A percentile compares a stretch with the other conserved stretches of the same genome.
Conservation (phyloP, 2,329 filamentous ascomycete genomes). For the Sporothrix schenckii region DNA sequence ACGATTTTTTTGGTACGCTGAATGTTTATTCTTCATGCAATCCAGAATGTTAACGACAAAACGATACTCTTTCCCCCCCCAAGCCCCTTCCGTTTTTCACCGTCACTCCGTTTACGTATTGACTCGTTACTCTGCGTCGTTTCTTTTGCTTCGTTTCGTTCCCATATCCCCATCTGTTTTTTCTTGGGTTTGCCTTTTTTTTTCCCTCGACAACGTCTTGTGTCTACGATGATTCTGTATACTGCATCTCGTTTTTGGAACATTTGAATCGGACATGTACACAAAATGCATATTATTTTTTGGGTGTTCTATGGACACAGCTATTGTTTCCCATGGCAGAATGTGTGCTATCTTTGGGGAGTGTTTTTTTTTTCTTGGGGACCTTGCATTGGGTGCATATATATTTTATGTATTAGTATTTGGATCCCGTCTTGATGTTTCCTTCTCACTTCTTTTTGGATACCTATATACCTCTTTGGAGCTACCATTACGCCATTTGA, state of each 20-base stretch:
- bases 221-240: not conserved
- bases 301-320: conserved; percentile 8
- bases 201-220: not conserved
- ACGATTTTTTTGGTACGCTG: conserved; percentile 29
- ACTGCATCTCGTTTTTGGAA: conserved; percentile 14
- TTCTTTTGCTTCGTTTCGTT: not conserved
- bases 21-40: conserved; percentile 15
- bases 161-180: not conserved
- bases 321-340: not conserved
- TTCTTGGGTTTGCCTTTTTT: not conserved
- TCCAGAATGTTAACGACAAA: conserved; percentile 29
- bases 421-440: not conserved
- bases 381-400: not conserved
- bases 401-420: conserved; percentile 16
- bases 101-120: not conserved
- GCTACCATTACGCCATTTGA: not conserved
- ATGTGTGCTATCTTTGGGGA: not conserved
- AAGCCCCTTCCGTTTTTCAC: not conserved
- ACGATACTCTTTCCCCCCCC: not conserved
- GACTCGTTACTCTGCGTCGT: not conserved
- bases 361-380: not conserved
- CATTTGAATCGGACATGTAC: conserved; percentile 20
- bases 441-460: not conserved
- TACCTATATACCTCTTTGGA: not conserved
- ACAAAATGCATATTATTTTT: conserved; percentile 10